Base-by-base conservation (phyloP, 768 basidiomycete genomes). In the Omphalotus guepiniiformis region DNA sequence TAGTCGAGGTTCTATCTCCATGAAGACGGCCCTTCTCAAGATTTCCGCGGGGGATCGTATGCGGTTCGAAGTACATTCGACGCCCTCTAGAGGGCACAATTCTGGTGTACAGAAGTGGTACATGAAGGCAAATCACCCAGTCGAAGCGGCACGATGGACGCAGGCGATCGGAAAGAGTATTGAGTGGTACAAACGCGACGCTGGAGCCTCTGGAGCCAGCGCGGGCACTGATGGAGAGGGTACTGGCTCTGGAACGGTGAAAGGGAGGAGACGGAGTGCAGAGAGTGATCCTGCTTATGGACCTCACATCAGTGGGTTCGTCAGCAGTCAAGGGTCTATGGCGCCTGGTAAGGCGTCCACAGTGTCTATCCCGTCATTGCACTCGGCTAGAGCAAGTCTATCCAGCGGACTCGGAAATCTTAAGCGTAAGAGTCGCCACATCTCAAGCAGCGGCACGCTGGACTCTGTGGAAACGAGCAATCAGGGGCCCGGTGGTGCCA, bases 71-170 rank as follows among this genome's bases (percentile, higher is more conserved):
- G 78, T 98, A 4, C 81, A 85, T 50, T 80, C 83, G 4, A 65
- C 72, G 1, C 80, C 80, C 1, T 66, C 73, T 3, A 69, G 74
- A 13, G 72, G 75, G 2, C n/a, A n/a, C n/a, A 39, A 42, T 8
- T 32, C 41, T 23, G 39, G 22, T 15, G 65, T 69, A 0, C 83
- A 87, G 57, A 88, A 83, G 62, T 90, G 89, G 89, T 85, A 85
- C 61, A 73, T 93, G 64, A 85, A 83, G 48, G 86, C 87, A 0
- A 88, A 83, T 52, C 92, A 96, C 56, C 90, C 87, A 0, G 89
- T 88, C 4, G 94, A 97, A 63, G 90, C 90, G 4, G 75, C 85
- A 3, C 76, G 93, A 9, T 97, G 94, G 94, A 80, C 82, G 2
- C 80, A 85, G 48, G 86, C 85, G 0, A 76, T 97, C 39, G 65